Conservation (phyloP, 2,329 filamentous ascomycete species). For the Phaeomoniella chlamydospora region DNA sequence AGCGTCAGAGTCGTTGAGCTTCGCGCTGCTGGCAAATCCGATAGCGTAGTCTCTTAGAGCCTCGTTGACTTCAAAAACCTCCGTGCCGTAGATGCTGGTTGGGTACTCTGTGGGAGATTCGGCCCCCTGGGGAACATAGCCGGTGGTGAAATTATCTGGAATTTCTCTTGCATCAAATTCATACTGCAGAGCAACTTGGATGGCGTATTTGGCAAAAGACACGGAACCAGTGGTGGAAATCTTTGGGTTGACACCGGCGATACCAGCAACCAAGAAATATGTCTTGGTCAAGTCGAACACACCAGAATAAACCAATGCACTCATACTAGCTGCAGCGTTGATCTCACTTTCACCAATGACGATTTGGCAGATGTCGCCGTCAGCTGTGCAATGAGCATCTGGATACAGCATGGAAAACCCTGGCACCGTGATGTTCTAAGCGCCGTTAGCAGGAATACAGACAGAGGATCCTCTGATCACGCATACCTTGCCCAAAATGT, state of each 20-base stretch:
- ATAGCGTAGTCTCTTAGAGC: constrained; percentile 40
- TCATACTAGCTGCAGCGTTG: constrained; percentile 56
- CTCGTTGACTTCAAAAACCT: constrained; percentile 53
- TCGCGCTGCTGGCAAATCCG: constrained; percentile 34
- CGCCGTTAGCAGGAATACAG: background rate
- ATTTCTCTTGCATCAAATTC: constrained; percentile 60
- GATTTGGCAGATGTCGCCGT: constrained; percentile 52
- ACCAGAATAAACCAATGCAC: constrained; percentile 46
- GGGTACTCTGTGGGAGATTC: constrained; percentile 42
- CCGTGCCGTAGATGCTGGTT: constrained; percentile 47
- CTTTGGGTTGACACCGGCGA: constrained; percentile 60
- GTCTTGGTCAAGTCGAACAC: constrained; percentile 50
- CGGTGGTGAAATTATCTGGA: constrained; percentile 48
- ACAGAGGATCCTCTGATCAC: background rate
- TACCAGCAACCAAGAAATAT: constrained; percentile 59
- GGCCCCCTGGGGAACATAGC: constrained; percentile 53
- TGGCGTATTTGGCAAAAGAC: constrained; percentile 52
- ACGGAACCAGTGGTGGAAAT: constrained; percentile 51
- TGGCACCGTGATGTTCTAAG: constrained; percentile 41
- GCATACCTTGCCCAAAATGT: constrained; percentile 33
- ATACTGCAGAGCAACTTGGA: constrained; percentile 63
- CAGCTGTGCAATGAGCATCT: constrained; percentile 46
- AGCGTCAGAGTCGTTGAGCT: constrained; percentile 34
- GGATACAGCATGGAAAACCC: constrained; percentile 54
- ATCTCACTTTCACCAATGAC: constrained; percentile 49